These are phyloP conservation scores for Diphasiastrum complanatum DNA, from an alignment of 83 land plant genomes.

Conservation along the genomic window DNA sequence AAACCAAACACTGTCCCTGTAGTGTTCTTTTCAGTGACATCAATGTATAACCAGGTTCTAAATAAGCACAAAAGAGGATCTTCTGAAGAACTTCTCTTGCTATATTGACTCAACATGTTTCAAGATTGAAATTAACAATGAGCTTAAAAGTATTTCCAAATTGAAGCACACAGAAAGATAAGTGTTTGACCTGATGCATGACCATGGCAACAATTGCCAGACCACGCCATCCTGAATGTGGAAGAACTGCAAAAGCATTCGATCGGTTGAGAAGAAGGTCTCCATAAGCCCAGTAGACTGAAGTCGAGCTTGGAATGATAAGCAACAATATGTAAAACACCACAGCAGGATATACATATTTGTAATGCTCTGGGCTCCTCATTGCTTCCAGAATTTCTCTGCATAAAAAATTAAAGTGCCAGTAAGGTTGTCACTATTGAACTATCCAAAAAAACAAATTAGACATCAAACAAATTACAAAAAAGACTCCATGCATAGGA, in stretches of 20 bases:
- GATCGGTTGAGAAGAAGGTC: slow-evolving; percentile 22
- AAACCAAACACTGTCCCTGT: no score
- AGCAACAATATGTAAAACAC: slow-evolving; percentile 20
- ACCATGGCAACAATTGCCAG: slow-evolving; percentile 28
- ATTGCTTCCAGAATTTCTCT: not conserved
- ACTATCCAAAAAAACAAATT: not conserved
- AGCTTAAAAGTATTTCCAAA: no score
- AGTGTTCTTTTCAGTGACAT: no score
- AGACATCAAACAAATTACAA: not conserved
- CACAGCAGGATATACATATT: slow-evolving; percentile 22
- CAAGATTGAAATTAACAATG: no score
- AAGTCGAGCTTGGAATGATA: slow-evolving; percentile 20
- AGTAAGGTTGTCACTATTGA: no score
- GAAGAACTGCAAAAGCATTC: slow-evolving; percentile 29
- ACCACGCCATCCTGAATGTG: slow-evolving; percentile 21
- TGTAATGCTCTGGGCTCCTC: slow-evolving; percentile 28
- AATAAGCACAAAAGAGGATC: no score
- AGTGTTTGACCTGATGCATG: slow-evolving; percentile 41
- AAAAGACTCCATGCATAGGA: no score
- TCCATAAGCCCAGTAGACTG: slow-evolving; percentile 37
- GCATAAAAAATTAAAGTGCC: not conserved
- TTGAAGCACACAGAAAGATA: no score
- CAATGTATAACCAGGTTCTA: no score
- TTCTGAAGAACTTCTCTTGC: not conserved
- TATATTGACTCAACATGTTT: no score